A percentile compares a stretch with the other conserved stretches of the same genome.
Conservation (phyloP, 1,284 basidiomycete species). For the Rhodotorula sp. region DNA sequence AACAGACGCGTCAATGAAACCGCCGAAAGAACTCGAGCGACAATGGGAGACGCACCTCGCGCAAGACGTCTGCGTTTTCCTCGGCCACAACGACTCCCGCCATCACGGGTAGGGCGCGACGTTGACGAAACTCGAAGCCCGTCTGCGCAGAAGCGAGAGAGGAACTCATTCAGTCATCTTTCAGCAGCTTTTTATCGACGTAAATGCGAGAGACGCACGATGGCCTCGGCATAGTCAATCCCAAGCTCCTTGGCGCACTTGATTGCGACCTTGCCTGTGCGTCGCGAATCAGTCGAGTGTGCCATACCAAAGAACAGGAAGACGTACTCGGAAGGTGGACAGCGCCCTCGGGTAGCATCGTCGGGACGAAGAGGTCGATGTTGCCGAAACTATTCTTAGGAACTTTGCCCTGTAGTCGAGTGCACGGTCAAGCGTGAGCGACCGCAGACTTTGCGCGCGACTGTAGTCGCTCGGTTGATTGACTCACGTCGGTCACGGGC, state of each 20-base stretch:
- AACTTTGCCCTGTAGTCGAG: constrained; percentile 69
- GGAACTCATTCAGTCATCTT: no score
- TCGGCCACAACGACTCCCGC: constrained; percentile 83
- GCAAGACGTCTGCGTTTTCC: constrained; percentile 72
- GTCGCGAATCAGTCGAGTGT: constrained; percentile 9
- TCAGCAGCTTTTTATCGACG: neutral
- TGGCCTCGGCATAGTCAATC: constrained; percentile 90
- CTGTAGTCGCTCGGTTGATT: no score
- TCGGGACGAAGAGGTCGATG: constrained; percentile 91
- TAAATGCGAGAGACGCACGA: constrained; percentile 58
- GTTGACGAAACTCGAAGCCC: constrained; percentile 94
- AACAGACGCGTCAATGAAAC: neutral
- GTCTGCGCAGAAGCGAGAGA: constrained; percentile 56
- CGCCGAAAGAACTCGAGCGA: no score
- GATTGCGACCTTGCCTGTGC: constrained; percentile 75
- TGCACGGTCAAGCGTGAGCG: constrained; percentile 21
- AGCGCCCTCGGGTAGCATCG: constrained; percentile 88
- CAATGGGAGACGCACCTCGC: constrained; percentile 63
- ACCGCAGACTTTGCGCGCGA: no score
- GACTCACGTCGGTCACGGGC: constrained; percentile 77
- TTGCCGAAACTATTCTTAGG: constrained; percentile 97
- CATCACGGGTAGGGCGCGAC: constrained; percentile 78
- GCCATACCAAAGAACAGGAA: constrained; percentile 21
- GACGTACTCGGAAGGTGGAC: constrained; percentile 82
- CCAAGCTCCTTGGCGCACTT: constrained; percentile 86